Conservation (phyloP, 1,139 yeast species). For the Taphrina deformans region DNA sequence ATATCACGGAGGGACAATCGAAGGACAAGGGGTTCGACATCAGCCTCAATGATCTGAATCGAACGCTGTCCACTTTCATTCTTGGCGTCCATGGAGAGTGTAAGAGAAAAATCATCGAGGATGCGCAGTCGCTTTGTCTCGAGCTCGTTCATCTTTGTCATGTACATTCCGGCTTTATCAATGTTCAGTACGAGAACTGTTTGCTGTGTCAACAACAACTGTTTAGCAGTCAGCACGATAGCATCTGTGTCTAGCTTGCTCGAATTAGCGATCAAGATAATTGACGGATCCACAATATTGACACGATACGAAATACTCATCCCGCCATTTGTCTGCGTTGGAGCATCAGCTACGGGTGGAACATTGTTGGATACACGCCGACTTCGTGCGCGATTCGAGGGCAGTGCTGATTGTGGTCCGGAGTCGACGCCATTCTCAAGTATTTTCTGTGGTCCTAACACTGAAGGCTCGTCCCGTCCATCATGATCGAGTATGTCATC, state of each 20-base stretch:
- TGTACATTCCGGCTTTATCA: slow-evolving; percentile 80
- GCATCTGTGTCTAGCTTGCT: slow-evolving; percentile 73
- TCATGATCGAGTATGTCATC: background rate
- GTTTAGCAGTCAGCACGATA: slow-evolving; percentile 83
- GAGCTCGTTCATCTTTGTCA: slow-evolving; percentile 69
- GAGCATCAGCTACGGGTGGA: background rate
- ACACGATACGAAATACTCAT: slow-evolving; percentile 55
- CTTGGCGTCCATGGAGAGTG: slow-evolving; percentile 70
- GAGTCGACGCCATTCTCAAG: background rate
- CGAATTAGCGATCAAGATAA: slow-evolving; percentile 80
- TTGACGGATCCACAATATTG: slow-evolving; percentile 74
- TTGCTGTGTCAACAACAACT: slow-evolving; percentile 69
- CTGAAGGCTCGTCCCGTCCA: background rate
- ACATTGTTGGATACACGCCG: background rate
- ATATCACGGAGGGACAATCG: slow-evolving; percentile 87
- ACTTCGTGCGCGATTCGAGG: background rate
- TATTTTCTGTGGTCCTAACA: background rate
- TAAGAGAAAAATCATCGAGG: slow-evolving; percentile 83
- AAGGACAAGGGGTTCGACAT: slow-evolving; percentile 76
- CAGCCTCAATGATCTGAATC: slow-evolving; percentile 64
- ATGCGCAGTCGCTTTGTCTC: slow-evolving; percentile 65
- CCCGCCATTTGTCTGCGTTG: slow-evolving; percentile 32
- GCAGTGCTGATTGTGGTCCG: background rate
- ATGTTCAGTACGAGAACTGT: slow-evolving; percentile 63
- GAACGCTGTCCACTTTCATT: slow-evolving; percentile 60